Base-by-base conservation (phyloP, 306 rosid species). In the Citrullus colocynthis region DNA sequence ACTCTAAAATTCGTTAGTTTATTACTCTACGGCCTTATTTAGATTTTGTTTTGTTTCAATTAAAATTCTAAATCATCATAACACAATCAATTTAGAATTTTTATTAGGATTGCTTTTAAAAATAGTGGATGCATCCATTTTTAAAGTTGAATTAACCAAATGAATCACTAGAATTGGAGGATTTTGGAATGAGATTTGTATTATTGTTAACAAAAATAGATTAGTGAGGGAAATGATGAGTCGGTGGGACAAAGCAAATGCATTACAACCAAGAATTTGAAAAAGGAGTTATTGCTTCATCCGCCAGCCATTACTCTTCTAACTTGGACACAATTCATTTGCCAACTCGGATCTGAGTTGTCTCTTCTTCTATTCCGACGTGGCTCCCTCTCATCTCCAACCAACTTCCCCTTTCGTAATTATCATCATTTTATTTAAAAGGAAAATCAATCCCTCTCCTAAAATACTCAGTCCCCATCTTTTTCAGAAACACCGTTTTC, bases 321-420 rank as follows among this genome's bases (percentile, higher is more conserved):
- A 44, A 41, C 75, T n/a, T 69, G 75, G 56, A n/a, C 75, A 69
- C 55, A 69, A 69, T 69, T 69, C 75, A 69, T 41, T 42, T 69
- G 56, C 75, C 75, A 69, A 41, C 75, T 10, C 18, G 75, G 75
- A 69, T 69, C 75, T 69, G 54, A 42, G 75, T 30, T 69, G 75
- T 12, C 30, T 13, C 8, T 15, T 21, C 37, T 41, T 21, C 54
- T 42, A 20, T 11, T 39, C 74, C 2, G 54, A 69, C 75, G 75
- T 69, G 75, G 75, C 75, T 42, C 75, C 56, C 5, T 42, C 30
- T 69, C 75, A n/a, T 45, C 54, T 69, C 56, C 56, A 69, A 69
- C 75, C 21, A 69, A 24, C 75, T 69, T 69, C 1, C 17, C 4
- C 36, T 67, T 44, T 42, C 21, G 34, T 14, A 0, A 13, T 61